These are phyloP conservation scores for Penicillium sp. DNA, from an alignment of 2,329 filamentous ascomycete species.

Conservation along the genomic window DNA sequence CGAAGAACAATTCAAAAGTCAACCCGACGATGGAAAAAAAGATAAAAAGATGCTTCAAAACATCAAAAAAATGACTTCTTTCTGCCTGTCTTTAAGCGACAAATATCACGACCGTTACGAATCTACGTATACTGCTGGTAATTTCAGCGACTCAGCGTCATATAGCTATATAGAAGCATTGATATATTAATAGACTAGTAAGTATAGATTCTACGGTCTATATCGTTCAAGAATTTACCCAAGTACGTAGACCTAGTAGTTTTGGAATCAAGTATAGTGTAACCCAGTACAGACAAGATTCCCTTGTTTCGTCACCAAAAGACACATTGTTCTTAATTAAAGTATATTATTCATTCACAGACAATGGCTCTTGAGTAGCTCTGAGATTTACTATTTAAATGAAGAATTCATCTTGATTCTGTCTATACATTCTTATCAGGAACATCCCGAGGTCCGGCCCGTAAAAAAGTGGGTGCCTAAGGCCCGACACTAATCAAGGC, in stretches of 20 bases:
- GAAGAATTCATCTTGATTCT: neutral
- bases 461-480: neutral
- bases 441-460: neutral
- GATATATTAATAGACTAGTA: too few relatives aligned
- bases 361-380: neutral
- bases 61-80: conserved; percentile 3
- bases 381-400: too few relatives aligned
- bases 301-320: too few relatives aligned
- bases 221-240: too few relatives aligned
- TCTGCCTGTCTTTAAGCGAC: neutral
- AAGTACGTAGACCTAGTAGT: too few relatives aligned
- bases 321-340: too few relatives aligned
- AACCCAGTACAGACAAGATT: too few relatives aligned
- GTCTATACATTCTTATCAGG: neutral
- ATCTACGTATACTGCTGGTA: neutral
- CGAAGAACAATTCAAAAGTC: neutral
- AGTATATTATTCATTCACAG: too few relatives aligned
- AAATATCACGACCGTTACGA: neutral
- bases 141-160: neutral
- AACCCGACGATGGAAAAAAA: conserved; percentile 11
- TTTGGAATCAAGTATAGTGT: too few relatives aligned
- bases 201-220: neutral
- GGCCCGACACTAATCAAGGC: conserved; percentile 5
- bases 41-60: conserved; percentile 6
- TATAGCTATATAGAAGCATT: neutral